Percentiles rank a stretch among this genome's conserved stretches.
phyloP scores from a whole-genome alignment of 1,139 yeast species.

The Kodamaea sp. region DNA sequence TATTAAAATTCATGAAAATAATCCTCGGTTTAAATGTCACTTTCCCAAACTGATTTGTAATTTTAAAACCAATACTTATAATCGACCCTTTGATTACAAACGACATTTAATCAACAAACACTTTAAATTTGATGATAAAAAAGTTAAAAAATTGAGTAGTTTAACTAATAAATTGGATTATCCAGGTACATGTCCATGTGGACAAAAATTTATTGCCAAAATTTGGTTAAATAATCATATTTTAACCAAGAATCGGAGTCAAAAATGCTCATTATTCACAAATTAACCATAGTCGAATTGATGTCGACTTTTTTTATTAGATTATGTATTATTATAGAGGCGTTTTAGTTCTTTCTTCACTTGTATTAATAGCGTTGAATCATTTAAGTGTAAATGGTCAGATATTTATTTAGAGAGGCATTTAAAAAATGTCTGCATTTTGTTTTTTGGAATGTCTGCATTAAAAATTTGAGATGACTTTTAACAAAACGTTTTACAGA shows the following conservation, averaged over 20 bases:
- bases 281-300: constrained; percentile 1
- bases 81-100: constrained; percentile 20
- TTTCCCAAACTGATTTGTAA: constrained; percentile 17
- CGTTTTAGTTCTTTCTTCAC: no score
- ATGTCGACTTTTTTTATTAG: no score
- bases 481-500: no score
- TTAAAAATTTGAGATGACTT: no score
- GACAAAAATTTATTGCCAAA: constrained; percentile 14
- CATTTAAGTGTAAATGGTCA: no score
- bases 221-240: constrained; percentile 18
- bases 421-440: no score
- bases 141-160: constrained; percentile 13
- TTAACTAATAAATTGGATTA: constrained; percentile 15
- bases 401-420: no score
- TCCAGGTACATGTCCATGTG: constrained; percentile 20
- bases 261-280: constrained; percentile 11
- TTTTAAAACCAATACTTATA: constrained; percentile 17
- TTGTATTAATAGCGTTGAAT: no score
- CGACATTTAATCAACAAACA: constrained; percentile 19
- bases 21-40: constrained; percentile 16
- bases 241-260: constrained; percentile 11
- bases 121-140: constrained; percentile 16
- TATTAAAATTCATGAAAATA: constrained; percentile 16
- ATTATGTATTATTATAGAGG: no score
- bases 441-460: no score